phyloP scores from a whole-genome alignment of 2,329 filamentous ascomycete genomes.

The Lithohypha guttulata region DNA sequence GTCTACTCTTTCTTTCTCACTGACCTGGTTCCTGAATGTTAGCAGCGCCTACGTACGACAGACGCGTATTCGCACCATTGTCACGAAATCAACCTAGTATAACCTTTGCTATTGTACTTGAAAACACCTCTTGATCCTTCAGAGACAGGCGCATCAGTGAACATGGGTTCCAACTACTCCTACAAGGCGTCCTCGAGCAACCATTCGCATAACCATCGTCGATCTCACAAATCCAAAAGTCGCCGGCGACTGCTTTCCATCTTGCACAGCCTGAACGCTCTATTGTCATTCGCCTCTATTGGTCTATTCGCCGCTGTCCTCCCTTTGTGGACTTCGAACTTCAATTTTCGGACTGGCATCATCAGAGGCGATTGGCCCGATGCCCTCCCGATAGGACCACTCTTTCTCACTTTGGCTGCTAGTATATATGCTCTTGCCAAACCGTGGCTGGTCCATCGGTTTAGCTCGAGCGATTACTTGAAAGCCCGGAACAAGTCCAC shows the following conservation, averaged over 20 bases:
- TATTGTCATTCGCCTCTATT: slow-evolving; percentile 23
- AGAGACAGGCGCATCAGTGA: not conserved
- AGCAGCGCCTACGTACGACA: too few species aligned
- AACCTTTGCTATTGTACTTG: too few species aligned
- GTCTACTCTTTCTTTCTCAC: too few species aligned
- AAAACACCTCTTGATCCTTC: too few species aligned
- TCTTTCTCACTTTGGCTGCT: slow-evolving; percentile 17
- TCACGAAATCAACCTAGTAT: too few species aligned
- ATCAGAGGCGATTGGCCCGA: slow-evolving; percentile 26
- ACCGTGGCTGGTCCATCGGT: slow-evolving; percentile 4
- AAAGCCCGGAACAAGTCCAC: not conserved
- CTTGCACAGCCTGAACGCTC: slow-evolving; percentile 12
- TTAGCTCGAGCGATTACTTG: slow-evolving; percentile 5
- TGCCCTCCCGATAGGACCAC: slow-evolving; percentile 23
- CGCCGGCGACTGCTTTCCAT: not conserved
- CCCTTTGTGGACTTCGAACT: slow-evolving; percentile 23
- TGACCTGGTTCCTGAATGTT: too few species aligned
- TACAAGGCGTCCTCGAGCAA: not conserved
- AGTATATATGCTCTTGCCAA: slow-evolving; percentile 12
- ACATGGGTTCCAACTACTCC: slow-evolving; percentile 1
- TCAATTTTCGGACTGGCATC: slow-evolving; percentile 23
- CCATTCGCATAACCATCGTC: not conserved
- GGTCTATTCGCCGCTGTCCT: slow-evolving; percentile 24
- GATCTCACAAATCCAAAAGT: not conserved
- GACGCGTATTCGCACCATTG: too few species aligned